A percentile compares a stretch with the other conserved stretches of the same genome.
phyloP scores from a whole-genome alignment of 2,329 filamentous ascomycete species.

The Myrmaecium sp. region DNA sequence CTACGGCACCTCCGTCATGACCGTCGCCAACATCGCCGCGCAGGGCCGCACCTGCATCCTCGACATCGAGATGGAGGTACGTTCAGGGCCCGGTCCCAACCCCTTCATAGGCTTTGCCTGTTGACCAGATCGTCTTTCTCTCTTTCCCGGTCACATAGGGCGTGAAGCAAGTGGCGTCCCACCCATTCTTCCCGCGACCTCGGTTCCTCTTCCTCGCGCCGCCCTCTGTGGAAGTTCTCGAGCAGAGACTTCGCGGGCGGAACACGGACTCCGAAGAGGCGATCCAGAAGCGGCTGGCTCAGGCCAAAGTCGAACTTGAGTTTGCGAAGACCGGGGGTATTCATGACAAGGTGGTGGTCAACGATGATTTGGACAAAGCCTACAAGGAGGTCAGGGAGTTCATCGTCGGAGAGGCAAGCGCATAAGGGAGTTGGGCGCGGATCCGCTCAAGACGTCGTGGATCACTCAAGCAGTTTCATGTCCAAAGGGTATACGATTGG shows the following conservation, averaged over 20 bases:
- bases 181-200: constrained; percentile 44
- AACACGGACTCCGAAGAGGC: constrained; percentile 30
- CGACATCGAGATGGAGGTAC: constrained; percentile 91
- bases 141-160: constrained; percentile 33
- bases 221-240: constrained; percentile 56
- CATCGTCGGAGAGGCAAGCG: constrained; percentile 22
- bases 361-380: constrained; percentile 33
- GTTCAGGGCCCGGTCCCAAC: constrained; percentile 10
- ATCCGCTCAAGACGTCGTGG: no score
- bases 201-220: constrained; percentile 76
- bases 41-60: constrained; percentile 63
- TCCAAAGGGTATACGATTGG: no score
- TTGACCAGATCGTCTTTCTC: not conserved
- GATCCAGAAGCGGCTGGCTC: constrained; percentile 29
- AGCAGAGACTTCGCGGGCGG: constrained; percentile 34
- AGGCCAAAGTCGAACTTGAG: constrained; percentile 28
- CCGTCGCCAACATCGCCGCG: constrained; percentile 57
- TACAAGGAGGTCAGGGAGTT: constrained; percentile 34
- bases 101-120: not conserved
- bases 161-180: constrained; percentile 80
- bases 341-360: constrained; percentile 35
- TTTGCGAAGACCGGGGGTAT: constrained; percentile 23
- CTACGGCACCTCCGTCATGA: constrained; percentile 71
- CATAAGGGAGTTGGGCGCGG: not conserved
- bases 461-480: no score